Base-by-base conservation (phyloP, 305 asterid species). In the Plantago coronopus region DNA sequence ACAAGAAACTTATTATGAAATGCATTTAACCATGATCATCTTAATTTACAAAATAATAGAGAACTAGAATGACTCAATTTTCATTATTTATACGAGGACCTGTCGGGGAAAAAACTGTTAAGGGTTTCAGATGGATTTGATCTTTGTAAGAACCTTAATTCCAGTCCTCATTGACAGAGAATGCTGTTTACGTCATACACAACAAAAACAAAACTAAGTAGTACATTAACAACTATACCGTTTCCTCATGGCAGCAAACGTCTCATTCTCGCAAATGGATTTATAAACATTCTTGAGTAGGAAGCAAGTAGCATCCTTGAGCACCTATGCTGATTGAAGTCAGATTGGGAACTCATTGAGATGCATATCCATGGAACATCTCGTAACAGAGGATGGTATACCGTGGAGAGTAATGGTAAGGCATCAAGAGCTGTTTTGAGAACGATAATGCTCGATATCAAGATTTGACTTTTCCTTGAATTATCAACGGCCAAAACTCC, bases 391-490 rank as follows among this genome's bases (percentile, higher is more conserved):
- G 59, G 46, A 64, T 45, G 17, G 61, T 68, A 62, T 77, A 88
- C 98, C 93, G 86, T 86, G 72, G 95, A 86, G 66, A 91, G 87
- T 73, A 88, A 78, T 34, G 96, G 98, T 64, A 91, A 70, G 66
- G 95, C 96, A 74, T 91, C 98, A 47, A 91, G 84, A 59, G 89
- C 95, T 5, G 96, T 88, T 80, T 91, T 91, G 55, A 91, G 95
- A 74, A 91, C 85, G 76, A 91, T 83, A 62, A 91, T 81, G 79
- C 87, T 86, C 48, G 96, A 87, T 77, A 91, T 91, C 72, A 88
- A 69, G 57, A 79, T 80, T 78, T 91, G 98, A 79, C 95, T 86
- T 78, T 77, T 84, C 69, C 83, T 82, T 69, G 94, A 80, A 71
- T 75, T 80, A 74, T 83, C 94, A 48, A 54, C 74, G 69, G 82